Evolutionary conservation across 192 early-diverging fungal species (phyloP).

Genomic region (Entomortierella lignicola): DNA sequence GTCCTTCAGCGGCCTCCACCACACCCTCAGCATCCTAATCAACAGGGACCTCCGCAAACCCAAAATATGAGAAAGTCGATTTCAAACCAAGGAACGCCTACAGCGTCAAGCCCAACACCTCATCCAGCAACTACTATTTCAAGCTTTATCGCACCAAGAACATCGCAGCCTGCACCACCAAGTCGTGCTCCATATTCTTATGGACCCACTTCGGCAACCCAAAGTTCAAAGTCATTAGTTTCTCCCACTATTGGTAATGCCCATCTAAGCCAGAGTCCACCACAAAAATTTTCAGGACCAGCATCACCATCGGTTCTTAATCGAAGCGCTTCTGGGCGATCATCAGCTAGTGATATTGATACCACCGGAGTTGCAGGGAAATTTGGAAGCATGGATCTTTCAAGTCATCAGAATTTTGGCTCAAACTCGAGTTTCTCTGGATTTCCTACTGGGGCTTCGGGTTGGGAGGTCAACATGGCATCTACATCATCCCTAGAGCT

Average conservation of each 20-base stretch:
- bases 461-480: constrained; percentile 40
- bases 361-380: constrained; percentile 16
- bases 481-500: constrained; percentile 25
- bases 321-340: constrained; percentile 2
- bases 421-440: constrained; percentile 24
- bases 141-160: constrained; percentile 45
- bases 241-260: constrained; percentile 19
- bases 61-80: constrained; percentile 9
- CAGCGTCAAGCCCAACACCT: constrained; percentile 24
- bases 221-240: constrained; percentile 1
- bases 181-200: constrained; percentile 39
- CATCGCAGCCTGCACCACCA: constrained; percentile 28
- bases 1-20: constrained; percentile 44
- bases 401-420: constrained; percentile 20
- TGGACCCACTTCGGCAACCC: constrained; percentile 26
- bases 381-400: constrained; percentile 33
- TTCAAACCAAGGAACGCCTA: constrained; percentile 21
- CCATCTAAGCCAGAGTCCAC: constrained; percentile 1
- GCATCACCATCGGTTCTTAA: constrained; percentile 11
- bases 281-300: constrained; percentile 1
- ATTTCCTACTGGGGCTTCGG: constrained; percentile 19
- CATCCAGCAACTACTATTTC: constrained; percentile 33
- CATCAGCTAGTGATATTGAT: constrained; percentile 12
- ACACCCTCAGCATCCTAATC: constrained; percentile 4
- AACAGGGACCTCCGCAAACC: background rate